Conservation (phyloP, 1,139 yeast genomes). For the Pneumocystis wakefieldiae region DNA sequence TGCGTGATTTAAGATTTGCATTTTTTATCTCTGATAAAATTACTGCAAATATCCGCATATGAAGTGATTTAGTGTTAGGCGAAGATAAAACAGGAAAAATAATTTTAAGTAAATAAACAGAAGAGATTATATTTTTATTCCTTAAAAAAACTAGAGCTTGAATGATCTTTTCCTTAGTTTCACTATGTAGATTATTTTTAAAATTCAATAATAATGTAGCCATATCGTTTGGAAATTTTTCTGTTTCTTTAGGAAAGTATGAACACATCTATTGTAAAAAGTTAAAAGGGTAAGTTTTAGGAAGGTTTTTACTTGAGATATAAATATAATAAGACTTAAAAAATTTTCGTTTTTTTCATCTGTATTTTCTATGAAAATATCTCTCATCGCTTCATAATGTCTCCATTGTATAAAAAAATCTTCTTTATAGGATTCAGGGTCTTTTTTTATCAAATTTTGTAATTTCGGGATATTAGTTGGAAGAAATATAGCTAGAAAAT, state of each 20-base stretch:
- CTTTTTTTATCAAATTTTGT: slow-evolving; percentile 84
- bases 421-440: slow-evolving; percentile 81
- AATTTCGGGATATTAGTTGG: slow-evolving; percentile 82
- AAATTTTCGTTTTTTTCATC: slow-evolving; percentile 42
- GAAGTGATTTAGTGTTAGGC: slow-evolving; percentile 66
- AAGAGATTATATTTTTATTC: slow-evolving; percentile 65
- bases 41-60: slow-evolving; percentile 69
- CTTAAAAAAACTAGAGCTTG: slow-evolving; percentile 80
- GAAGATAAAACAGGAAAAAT: slow-evolving; percentile 64
- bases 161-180: slow-evolving; percentile 77
- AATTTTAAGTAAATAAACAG: slow-evolving; percentile 71
- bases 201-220: slow-evolving; percentile 51
- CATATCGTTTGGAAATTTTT: slow-evolving; percentile 66
- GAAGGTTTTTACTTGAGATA: slow-evolving; percentile 66
- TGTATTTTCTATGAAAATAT: slow-evolving; percentile 56
- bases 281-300: background rate
- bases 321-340: slow-evolving; percentile 72
- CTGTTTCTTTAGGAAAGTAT: slow-evolving; percentile 82
- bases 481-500: slow-evolving; percentile 78
- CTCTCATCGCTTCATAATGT: slow-evolving; percentile 81
- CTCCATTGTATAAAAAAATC: slow-evolving; percentile 85
- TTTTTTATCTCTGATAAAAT: slow-evolving; percentile 63
- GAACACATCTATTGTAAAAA: background rate
- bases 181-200: slow-evolving; percentile 70
- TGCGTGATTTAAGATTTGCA: slow-evolving; percentile 70